Percentiles rank a stretch among this genome's conserved stretches.
Conservation (phyloP, 495 filamentous ascomycete genomes). For the Stereocaulon alpinum region DNA sequence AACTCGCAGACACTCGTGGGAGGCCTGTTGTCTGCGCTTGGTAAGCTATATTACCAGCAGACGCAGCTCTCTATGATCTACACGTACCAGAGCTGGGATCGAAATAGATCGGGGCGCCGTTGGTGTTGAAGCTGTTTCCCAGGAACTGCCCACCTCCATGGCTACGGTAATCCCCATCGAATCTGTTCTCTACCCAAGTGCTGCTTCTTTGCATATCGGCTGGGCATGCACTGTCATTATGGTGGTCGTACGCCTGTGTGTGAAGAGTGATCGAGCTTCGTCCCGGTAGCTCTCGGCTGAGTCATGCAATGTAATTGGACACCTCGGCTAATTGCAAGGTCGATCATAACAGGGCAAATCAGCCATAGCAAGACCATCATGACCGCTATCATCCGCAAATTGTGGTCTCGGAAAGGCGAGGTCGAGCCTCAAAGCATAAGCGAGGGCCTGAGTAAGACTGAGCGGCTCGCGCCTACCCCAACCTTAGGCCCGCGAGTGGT, state of each 20-base stretch:
- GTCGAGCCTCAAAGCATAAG: too few relatives aligned
- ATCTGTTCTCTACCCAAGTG: neutral
- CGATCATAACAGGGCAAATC: too few relatives aligned
- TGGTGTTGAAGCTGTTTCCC: constrained; percentile 14
- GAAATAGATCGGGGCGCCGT: constrained; percentile 5
- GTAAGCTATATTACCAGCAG: neutral
- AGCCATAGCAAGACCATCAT: too few relatives aligned
- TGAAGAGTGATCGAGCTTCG: constrained; percentile 6
- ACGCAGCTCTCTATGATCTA: neutral
- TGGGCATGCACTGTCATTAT: neutral
- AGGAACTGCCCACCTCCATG: constrained; percentile 15
- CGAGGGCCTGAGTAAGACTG: too few relatives aligned
- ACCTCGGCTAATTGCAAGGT: too few relatives aligned
- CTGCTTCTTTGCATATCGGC: constrained; percentile 6
- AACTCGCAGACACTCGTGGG: constrained; percentile 10
- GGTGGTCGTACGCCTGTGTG: neutral
- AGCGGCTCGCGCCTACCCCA: too few relatives aligned
- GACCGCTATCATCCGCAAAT: too few relatives aligned
- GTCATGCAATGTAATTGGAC: neutral
- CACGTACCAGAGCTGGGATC: constrained; percentile 10
- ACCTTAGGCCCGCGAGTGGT: too few relatives aligned
- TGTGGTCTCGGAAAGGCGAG: too few relatives aligned
- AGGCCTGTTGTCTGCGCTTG: constrained; percentile 8
- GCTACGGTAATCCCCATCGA: constrained; percentile 9
- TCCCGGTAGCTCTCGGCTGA: constrained; percentile 1